Conservation (phyloP, 345 rosid species). For the Pugionium dolabratum region DNA sequence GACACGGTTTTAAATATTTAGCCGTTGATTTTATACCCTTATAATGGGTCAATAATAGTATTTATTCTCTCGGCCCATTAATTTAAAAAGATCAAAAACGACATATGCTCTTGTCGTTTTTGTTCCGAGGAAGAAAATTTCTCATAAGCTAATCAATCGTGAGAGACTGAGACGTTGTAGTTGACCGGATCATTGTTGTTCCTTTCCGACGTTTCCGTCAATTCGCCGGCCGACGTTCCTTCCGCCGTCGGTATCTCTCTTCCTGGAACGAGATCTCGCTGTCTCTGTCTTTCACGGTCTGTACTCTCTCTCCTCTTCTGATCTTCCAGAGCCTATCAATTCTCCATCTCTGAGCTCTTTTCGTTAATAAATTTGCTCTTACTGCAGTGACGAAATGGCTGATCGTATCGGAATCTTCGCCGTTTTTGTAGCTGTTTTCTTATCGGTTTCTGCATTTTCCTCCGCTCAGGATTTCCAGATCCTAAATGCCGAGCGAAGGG, state of each 20-base stretch:
- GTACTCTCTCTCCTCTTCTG: slow-evolving; percentile 9
- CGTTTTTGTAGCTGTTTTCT: slow-evolving; percentile 38
- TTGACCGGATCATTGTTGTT: slow-evolving; percentile 40
- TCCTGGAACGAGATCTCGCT: not conserved
- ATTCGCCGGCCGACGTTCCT: slow-evolving; percentile 29
- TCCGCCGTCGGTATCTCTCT: slow-evolving; percentile 5
- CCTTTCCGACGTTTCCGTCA: not conserved
- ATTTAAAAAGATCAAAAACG: not conserved
- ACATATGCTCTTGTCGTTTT: not conserved
- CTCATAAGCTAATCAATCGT: slow-evolving; percentile 6
- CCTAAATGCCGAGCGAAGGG: slow-evolving; percentile 90
- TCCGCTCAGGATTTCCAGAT: slow-evolving; percentile 60
- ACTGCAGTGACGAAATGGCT: slow-evolving; percentile 49
- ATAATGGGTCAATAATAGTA: not conserved
- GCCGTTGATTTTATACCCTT: too few relatives aligned
- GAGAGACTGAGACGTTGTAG: slow-evolving; percentile 40
- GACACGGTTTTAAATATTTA: too few relatives aligned
- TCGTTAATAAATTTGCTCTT: slow-evolving; percentile 13
- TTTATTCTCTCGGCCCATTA: slow-evolving; percentile 12
- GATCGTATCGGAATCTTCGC: slow-evolving; percentile 45
- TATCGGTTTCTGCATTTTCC: slow-evolving; percentile 44
- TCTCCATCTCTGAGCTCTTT: slow-evolving; percentile 23
- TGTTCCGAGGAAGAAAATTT: slow-evolving; percentile 2
- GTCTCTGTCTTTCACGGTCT: not conserved
- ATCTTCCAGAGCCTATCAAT: slow-evolving; percentile 9